Percentiles rank a stretch among this genome's conserved stretches.
Conservation (phyloP, 83 land plant genomes). For the Picea engelmannii region DNA sequence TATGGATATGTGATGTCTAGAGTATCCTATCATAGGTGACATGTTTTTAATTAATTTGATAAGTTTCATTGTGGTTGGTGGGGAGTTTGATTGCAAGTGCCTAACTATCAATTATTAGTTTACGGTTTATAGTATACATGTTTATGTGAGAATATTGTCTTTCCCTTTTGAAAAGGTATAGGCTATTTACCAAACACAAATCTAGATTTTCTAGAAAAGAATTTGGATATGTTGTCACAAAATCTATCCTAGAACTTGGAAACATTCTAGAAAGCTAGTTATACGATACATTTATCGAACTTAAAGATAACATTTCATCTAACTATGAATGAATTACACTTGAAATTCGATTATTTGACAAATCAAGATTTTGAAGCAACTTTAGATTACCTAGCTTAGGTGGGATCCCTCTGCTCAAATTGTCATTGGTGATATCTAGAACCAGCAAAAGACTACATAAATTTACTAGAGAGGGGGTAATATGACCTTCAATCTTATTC, state of each 20-base stretch:
- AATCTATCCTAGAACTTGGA: conserved; percentile 20
- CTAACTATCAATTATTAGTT: too few species aligned
- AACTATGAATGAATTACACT: conserved; percentile 29
- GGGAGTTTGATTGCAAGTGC: too few species aligned
- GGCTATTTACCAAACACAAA: conserved; percentile 14
- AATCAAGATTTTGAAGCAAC: conserved; percentile 33
- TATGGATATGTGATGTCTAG: too few species aligned
- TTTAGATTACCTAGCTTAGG: conserved; percentile 24
- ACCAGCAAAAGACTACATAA: conserved; percentile 22
- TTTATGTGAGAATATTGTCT: neutral
- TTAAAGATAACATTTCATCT: conserved; percentile 25
- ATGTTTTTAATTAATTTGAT: too few species aligned
- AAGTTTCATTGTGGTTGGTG: too few species aligned
- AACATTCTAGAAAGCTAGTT: conserved; percentile 31
- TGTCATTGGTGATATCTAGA: conserved; percentile 32
- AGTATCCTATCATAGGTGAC: too few species aligned
- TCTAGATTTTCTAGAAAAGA: conserved; percentile 22
- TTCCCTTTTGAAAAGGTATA: neutral
- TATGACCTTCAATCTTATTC: conserved; percentile 35
- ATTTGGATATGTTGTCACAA: conserved; percentile 14
- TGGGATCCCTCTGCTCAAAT: conserved; percentile 31
- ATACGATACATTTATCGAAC: conserved; percentile 31
- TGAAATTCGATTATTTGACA: conserved; percentile 32
- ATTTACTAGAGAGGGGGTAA: conserved; percentile 25
- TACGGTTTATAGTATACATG: neutral